Base-by-base conservation (phyloP, 495 filamentous ascomycete species). In the Aspergillus nanangensis region DNA sequence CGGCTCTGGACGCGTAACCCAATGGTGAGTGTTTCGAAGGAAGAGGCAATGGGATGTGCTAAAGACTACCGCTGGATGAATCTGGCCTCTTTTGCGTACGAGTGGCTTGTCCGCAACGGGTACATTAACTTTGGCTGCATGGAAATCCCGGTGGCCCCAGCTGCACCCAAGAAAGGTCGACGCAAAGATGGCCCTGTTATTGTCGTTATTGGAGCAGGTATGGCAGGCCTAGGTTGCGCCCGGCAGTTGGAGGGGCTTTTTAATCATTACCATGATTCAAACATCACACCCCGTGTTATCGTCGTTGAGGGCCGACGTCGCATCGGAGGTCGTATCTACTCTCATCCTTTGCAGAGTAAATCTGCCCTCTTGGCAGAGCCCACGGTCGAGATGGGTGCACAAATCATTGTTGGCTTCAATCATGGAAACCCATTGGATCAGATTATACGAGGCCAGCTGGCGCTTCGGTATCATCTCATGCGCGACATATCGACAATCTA, bases 61-160 rank as follows among this genome's bases (percentile, higher is more conserved):
- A 90, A 87, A 66, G 88, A 96, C 52, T 74, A 80, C 32, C 80
- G 88, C n/a, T 96, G 90, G 83, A 93, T 94, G 62, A 84, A 87
- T 39, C 79, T 93, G 37, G 94, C 94, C 4, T 83, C 81, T 21
- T 79, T 96, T 33, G 91, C 90, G 39, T 93, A 89, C 59, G 86
- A 95, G 61, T 97, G 90, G 90, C 79, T 99, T 14, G 73, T 89
- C 24, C 81, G 93, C 34, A 79, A 85, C 44, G 93, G 94, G 7
- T 95, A 96, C 60, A 95, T 99, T 70, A 99, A 99, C 66, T 95
- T 90, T 65, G 93, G 93, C 15, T 96, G 91, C 56, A 74, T 94
- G 5, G 85, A 90, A 55, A 72, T 84, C 37, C 77, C 81, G 3
- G 42, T 57, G 7, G 48, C 67, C 41, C 19, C 54, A 4, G 44